These are phyloP conservation scores for Coccinonectria pachysandricola DNA, from an alignment of 2,329 filamentous ascomycete species.

Conservation along the genomic window DNA sequence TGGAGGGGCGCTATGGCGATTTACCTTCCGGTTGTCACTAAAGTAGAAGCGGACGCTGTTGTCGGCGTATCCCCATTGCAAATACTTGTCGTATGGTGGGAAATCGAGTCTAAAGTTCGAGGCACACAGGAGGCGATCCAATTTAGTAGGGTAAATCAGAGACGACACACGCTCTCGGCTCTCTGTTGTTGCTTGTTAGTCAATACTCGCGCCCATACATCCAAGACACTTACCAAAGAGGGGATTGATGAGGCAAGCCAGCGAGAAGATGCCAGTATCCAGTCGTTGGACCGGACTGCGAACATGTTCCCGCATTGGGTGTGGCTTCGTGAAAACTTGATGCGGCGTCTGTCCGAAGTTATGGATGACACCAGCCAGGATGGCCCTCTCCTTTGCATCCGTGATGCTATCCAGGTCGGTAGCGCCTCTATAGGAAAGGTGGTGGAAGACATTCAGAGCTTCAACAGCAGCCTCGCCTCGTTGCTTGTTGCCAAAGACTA, in stretches of 20 bases:
- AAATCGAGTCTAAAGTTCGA: constrained; percentile 80
- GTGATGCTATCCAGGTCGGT: constrained; percentile 86
- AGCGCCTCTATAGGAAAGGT: constrained; percentile 87
- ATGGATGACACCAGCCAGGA: constrained; percentile 92
- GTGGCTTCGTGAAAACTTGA: constrained; percentile 78
- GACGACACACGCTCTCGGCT: constrained; percentile 72
- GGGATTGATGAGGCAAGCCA: constrained; percentile 70
- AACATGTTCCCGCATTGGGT: constrained; percentile 64
- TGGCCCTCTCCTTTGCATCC: constrained; percentile 75
- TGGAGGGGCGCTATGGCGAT: constrained; percentile 2
- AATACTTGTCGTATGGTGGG: constrained; percentile 82
- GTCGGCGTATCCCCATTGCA: constrained; percentile 95
- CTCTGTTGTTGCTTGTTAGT: no score
- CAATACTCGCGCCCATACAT: no score
- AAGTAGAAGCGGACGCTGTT: constrained; percentile 86
- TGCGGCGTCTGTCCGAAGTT: constrained; percentile 97
- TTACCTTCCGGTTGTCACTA: constrained; percentile 66
- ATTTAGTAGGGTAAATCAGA: constrained; percentile 65
- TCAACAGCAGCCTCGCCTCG: constrained; percentile 86
- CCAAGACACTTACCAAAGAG: constrained; percentile 46
- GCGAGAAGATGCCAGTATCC: constrained; percentile 64
- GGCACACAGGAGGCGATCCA: constrained; percentile 74
- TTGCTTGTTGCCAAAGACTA: constrained; percentile 91
- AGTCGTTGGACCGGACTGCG: constrained; percentile 57
- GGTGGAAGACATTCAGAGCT: constrained; percentile 89